Evolutionary conservation across 2,329 filamentous ascomycete species (phyloP), one percentile per base, ranked within the genome.

Genomic region (Ceratocystis alfenasii): DNA sequence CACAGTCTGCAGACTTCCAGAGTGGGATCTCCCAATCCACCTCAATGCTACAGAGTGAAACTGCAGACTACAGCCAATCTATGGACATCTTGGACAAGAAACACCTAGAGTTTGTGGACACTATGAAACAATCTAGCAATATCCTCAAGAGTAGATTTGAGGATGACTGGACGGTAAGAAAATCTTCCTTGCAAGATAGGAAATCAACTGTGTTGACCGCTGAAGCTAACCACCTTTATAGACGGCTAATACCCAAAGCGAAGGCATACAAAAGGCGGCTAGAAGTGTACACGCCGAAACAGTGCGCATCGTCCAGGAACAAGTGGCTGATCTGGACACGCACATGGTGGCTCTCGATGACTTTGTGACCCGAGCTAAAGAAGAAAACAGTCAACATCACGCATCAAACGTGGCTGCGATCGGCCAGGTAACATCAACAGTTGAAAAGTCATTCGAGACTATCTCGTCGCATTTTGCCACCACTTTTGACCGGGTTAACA

Each of bases 311-410:
- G 92, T 97, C 12, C 89, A 93, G 72, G 87, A 88, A 66, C 94
- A 99, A 76, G 89, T 95, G 77, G 82, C 83, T 66, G 89, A 95
- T 70, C 87, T 99, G 72, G 87, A 89, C 68, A 82, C 81, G n/a
- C 90, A 97, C 75, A 92, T 99, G 83, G 84, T 86, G 66, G 89
- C 90, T 1, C 81, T 99, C 6, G 93, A 97, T 71, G 89, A 93
- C 70, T 96, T 96, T 71, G 90, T 97, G 48, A 82, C 87, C 41
- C 86, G 89, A 41, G 91, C 95, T 62, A 85, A 87, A 68, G 83
- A 83, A 1, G 88, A 95, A 71, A 97, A 96, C 73, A 84, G 87
- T 36, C 79, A 80, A 20, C 90, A 95, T 72, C 87, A 94, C 73
- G 80, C 85, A 30, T 81, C 82, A 30, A 89, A 95, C 69, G 75